phyloP scores from a whole-genome alignment of 1,284 basidiomycete species.

The Ceratobasidium sp. region DNA sequence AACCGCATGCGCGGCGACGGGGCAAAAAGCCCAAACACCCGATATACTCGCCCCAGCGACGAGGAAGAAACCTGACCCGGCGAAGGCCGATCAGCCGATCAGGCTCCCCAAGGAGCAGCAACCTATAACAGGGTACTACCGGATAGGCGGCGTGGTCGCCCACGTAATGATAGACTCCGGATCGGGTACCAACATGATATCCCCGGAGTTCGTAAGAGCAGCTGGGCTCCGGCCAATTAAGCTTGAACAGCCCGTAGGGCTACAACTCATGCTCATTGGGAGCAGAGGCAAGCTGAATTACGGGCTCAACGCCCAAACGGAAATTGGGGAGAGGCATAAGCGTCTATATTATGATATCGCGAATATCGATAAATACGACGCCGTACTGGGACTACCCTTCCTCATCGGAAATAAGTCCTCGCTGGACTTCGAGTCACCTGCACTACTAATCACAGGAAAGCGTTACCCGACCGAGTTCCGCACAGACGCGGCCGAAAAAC shows the following conservation, averaged over 20 bases:
- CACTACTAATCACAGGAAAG: no score
- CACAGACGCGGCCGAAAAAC: not conserved
- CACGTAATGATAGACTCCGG: slow-evolving; percentile 28
- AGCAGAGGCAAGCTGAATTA: not conserved
- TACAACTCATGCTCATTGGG: slow-evolving; percentile 20
- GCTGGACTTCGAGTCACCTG: no score
- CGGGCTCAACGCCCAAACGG: not conserved
- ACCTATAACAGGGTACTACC: slow-evolving; percentile 6
- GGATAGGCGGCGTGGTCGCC: not conserved
- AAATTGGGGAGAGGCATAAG: slow-evolving; percentile 52
- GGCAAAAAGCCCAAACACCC: no score
- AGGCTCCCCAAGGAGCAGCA: slow-evolving; percentile 1
- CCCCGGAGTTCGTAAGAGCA: not conserved
- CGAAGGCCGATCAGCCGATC: no score
- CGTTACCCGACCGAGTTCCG: not conserved
- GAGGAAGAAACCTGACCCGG: no score
- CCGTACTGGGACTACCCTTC: slow-evolving; percentile 57
- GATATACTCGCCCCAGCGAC: no score
- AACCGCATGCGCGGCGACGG: no score
- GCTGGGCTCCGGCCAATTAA: not conserved
- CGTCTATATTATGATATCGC: slow-evolving; percentile 58
- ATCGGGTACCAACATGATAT: slow-evolving; percentile 12
- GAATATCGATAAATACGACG: slow-evolving; percentile 57
- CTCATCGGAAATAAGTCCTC: slow-evolving; percentile 33
- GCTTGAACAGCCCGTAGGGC: not conserved